Evolutionary conservation across 371 early-diverging fungal species (phyloP), one percentile per base, ranked within the genome.

Genomic region (Choanephora cucurbitarum): DNA sequence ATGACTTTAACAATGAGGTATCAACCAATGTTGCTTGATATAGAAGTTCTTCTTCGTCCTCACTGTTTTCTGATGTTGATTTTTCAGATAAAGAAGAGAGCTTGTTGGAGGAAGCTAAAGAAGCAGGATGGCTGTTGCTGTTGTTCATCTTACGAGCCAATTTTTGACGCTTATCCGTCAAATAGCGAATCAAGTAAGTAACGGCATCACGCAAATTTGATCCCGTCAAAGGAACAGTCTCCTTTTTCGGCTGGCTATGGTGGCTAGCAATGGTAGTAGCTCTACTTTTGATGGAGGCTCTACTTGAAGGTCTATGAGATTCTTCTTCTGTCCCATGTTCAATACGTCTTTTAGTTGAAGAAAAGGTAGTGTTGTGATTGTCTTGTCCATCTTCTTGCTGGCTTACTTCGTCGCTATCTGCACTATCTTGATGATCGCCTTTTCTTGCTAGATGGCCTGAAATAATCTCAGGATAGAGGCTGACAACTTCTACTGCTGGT

Each of bases 401-500:
- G 28, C 7, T 7, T 28, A 7, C 33, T 5, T n/a, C 19, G 24
- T 52, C 49, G 10, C 64, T 58, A 14, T 70, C 67, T 24, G 53
- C 46, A 6, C 57, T 58, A 13, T 70, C 64, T 14, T 22, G 44
- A 5, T 55, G 37, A 5, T 17, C 52, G 6, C n/a, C 21, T 4
- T 43, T 58, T 45, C 43, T 60, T 0, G 75, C 69, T 2, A 70
- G 44, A 24, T 52, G 64, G 22, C 82, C 82, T 0, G 86, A 80
- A 17, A 84, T 87, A 52, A 82, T 73, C 42, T 87, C 81, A 1
- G 96, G 95, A 62, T 89, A 94, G 18, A 95, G 73, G 2, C 87
- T 77, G 53, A 95, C 86, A 15, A 92, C 91, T 59, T 95, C 93
- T 31, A 84, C 80, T 0, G 97, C 91, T 28, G 89, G 84, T 0